Evolutionary conservation across 768 basidiomycete genomes (phyloP).

Genomic region (Suillus spraguei): DNA sequence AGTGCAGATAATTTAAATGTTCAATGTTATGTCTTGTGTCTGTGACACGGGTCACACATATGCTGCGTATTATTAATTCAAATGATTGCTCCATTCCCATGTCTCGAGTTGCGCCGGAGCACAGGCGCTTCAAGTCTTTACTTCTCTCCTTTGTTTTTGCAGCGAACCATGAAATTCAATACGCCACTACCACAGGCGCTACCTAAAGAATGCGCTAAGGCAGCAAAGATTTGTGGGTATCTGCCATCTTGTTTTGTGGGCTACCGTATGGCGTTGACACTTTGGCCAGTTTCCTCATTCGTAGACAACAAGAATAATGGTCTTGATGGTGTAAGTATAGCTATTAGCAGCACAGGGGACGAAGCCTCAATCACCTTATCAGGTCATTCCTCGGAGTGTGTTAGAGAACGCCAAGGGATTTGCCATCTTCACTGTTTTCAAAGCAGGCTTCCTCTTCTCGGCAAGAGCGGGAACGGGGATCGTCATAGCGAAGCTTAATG

Average conservation of each 20-base stretch:
- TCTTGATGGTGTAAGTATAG: slow-evolving; percentile 66
- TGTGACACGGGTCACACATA: slow-evolving; percentile 17
- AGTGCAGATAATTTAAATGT: slow-evolving; percentile 1
- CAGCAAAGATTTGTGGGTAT: slow-evolving; percentile 78
- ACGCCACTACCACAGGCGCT: slow-evolving; percentile 56
- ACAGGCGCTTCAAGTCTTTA: not conserved
- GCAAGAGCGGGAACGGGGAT: slow-evolving; percentile 84
- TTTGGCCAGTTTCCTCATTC: slow-evolving; percentile 72
- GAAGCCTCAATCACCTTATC: not conserved
- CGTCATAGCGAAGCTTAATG: slow-evolving; percentile 80
- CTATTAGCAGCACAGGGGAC: not conserved
- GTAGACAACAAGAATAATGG: slow-evolving; percentile 81
- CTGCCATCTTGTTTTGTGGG: not conserved
- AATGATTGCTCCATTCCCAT: not conserved
- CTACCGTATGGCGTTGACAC: slow-evolving; percentile 7
- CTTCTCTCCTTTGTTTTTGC: not conserved
- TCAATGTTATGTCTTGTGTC: not conserved
- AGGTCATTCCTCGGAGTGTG: slow-evolving; percentile 59
- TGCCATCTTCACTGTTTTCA: slow-evolving; percentile 89
- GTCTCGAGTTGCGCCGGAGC: slow-evolving; percentile 7
- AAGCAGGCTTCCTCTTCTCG: slow-evolving; percentile 66
- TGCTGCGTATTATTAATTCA: slow-evolving; percentile 20
- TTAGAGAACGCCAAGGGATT: slow-evolving; percentile 71
- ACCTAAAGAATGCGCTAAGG: slow-evolving; percentile 85
- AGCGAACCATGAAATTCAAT: slow-evolving; percentile 46